Conservation (phyloP, 202 grass and related monocot species). For the Zizania palustris region DNA sequence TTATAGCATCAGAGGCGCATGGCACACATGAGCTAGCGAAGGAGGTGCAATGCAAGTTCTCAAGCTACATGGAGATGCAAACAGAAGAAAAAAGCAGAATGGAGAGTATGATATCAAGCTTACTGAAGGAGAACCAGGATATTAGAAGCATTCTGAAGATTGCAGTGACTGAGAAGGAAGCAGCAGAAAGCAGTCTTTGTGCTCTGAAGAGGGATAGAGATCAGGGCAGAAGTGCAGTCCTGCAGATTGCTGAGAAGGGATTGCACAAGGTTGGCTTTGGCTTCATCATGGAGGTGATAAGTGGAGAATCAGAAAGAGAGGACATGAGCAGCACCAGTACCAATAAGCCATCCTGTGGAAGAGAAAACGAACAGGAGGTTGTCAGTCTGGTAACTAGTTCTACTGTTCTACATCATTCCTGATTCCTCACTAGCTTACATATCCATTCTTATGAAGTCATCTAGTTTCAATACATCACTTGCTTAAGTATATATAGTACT, state of each 20-base stretch:
- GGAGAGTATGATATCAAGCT: slow-evolving; percentile 56
- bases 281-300: slow-evolving; percentile 67
- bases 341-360: slow-evolving; percentile 34
- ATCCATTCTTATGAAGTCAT: background rate
- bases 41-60: slow-evolving; percentile 44
- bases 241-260: slow-evolving; percentile 80
- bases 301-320: slow-evolving; percentile 50
- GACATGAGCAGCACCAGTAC: slow-evolving; percentile 27
- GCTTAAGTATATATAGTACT: background rate
- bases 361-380: slow-evolving; percentile 47
- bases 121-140: slow-evolving; percentile 71
- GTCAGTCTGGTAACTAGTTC: slow-evolving; percentile 64
- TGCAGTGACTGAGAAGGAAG: slow-evolving; percentile 68
- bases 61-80: slow-evolving; percentile 39
- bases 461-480: background rate
- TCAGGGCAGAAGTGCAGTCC: slow-evolving; percentile 54
- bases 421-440: background rate
- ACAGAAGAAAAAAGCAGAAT: slow-evolving; percentile 56
- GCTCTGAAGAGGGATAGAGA: slow-evolving; percentile 48
- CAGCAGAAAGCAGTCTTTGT: slow-evolving; percentile 37
- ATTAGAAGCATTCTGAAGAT: slow-evolving; percentile 56
- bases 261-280: slow-evolving; percentile 81
- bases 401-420: slow-evolving; percentile 7
- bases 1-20: slow-evolving; percentile 39
- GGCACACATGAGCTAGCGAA: slow-evolving; percentile 50